A percentile compares a stretch with the other conserved stretches of the same genome.
phyloP scores from a whole-genome alignment of 2,329 filamentous ascomycete genomes.

The Atkinsonella hypoxylon region DNA sequence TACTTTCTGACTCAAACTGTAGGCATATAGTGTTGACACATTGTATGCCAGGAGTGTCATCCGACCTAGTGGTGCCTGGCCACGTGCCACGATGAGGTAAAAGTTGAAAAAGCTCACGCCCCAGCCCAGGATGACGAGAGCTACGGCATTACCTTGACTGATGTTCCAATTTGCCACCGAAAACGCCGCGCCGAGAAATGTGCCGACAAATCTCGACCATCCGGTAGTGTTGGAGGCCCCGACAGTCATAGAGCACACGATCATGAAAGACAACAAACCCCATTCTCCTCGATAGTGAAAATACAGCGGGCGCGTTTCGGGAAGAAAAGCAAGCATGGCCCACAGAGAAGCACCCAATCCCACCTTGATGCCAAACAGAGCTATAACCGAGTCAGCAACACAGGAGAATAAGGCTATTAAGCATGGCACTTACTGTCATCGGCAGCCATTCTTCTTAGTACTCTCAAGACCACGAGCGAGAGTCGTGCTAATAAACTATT shows the following conservation, averaged over 20 bases:
- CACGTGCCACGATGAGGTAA: conserved; percentile 69
- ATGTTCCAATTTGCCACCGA: conserved; percentile 66
- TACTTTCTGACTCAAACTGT: conserved; percentile 66
- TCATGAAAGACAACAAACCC: conserved; percentile 91
- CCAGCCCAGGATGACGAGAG: conserved; percentile 66
- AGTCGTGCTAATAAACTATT: conserved; percentile 26
- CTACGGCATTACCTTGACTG: conserved; percentile 56
- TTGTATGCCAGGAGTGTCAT: conserved; percentile 93
- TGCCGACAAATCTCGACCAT: conserved; percentile 69
- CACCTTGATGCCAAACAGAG: conserved; percentile 75
- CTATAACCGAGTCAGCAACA: conserved; percentile 8
- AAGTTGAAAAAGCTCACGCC: conserved; percentile 67
- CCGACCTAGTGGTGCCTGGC: conserved; percentile 73
- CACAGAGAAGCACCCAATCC: conserved; percentile 75
- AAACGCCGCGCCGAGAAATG: conserved; percentile 61
- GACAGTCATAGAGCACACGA: conserved; percentile 90
- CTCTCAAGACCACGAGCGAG: conserved; percentile 29
- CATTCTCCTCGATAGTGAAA: conserved; percentile 81
- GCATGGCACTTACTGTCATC: conserved; percentile 32
- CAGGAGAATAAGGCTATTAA: neutral
- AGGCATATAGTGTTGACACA: conserved; percentile 79
- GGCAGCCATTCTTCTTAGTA: conserved; percentile 30
- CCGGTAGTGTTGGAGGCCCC: conserved; percentile 86
- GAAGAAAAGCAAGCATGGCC: conserved; percentile 71
- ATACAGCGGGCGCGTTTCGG: conserved; percentile 61